Conservation (phyloP, 2,329 filamentous ascomycete genomes). For the Diaporthe vexans region DNA sequence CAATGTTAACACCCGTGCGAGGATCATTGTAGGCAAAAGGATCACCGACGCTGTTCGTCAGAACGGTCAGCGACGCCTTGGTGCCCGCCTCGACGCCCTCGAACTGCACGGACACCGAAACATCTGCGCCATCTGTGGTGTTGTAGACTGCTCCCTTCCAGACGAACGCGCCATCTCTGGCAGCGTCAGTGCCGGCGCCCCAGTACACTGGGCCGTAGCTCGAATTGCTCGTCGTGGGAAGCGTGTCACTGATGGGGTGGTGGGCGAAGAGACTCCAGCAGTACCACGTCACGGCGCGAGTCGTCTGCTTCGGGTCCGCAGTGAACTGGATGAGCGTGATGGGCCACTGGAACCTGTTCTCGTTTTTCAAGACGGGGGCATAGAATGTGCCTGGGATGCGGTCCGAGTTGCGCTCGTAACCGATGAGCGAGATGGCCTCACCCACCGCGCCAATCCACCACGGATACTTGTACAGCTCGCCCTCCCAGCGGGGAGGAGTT, state of each 20-base stretch:
- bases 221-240: constrained; percentile 57
- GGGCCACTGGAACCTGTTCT: constrained; percentile 65
- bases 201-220: constrained; percentile 63
- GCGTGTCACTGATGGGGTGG: constrained; percentile 60
- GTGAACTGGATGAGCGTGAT: constrained; percentile 65
- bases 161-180: constrained; percentile 54
- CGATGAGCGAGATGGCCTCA: constrained; percentile 75
- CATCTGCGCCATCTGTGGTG: constrained; percentile 58
- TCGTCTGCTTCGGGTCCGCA: constrained; percentile 62
- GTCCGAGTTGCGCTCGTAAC: constrained; percentile 75
- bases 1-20: constrained; percentile 62
- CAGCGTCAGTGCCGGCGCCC: constrained; percentile 61
- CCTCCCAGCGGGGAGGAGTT: constrained; percentile 56
- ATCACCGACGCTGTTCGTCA: constrained; percentile 57
- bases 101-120: constrained; percentile 61
- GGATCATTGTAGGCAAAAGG: constrained; percentile 61
- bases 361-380: constrained; percentile 62
- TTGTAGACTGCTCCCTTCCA: constrained; percentile 69
- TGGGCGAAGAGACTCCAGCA: constrained; percentile 64
- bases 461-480: constrained; percentile 61
- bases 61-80: constrained; percentile 58
- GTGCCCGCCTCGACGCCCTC: constrained; percentile 57
- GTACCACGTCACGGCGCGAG: constrained; percentile 64
- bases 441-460: constrained; percentile 73
- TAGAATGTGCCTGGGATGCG: constrained; percentile 68